Base-by-base conservation (phyloP, 2,329 filamentous ascomycete species). In the Myrmaecium sp. region DNA sequence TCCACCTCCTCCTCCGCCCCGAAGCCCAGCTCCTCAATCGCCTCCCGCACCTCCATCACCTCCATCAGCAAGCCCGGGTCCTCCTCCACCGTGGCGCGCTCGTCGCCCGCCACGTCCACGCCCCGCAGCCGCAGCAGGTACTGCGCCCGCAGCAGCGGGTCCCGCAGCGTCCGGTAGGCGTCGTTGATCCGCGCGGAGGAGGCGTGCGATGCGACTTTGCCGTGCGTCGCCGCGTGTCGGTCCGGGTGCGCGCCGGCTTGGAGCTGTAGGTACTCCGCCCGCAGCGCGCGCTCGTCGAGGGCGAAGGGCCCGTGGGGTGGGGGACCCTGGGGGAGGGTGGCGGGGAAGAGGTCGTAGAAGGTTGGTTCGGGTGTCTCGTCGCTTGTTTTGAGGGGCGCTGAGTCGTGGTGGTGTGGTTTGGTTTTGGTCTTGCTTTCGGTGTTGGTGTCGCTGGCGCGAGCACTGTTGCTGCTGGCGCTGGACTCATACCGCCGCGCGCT, bases 271-370 rank as follows among this genome's bases (percentile, higher is more conserved):
- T 92, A 95, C 48, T 98, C 89, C 36, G 69, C 68, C 26, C 80
- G 78, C 12, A 95, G 67, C 10, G 66, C 59, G 30, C 65, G 60
- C 8, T 68, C 47, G 47, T 92, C 65, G 43, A 95, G 69, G 9
- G 60, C 53, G 62, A 95, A 98, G 31, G 72, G 64, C 0, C 83
- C 76, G 0, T 45, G 29, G 0, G 86, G 86, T 0, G 89, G 89
- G 1, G 82, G 78, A 2, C 86, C 86, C 1, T 51, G 28, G 0
- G 83, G 69, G 3, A 94, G 64, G 3, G 83, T 79, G 17, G 66
- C 48, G 2, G 84, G 83, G 61, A 98, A 98, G 55, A 95, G 70
- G 30, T 74, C 69, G 64, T 94, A 95, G 62, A 86, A 70, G 29
- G 74, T 81, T 36, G 42, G 38, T 34, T 30, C 22, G 8, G 17